A percentile compares a stretch with the other conserved stretches of the same genome.
Conservation (phyloP, 352 stramenopile species). For the Globisporangium polare region DNA sequence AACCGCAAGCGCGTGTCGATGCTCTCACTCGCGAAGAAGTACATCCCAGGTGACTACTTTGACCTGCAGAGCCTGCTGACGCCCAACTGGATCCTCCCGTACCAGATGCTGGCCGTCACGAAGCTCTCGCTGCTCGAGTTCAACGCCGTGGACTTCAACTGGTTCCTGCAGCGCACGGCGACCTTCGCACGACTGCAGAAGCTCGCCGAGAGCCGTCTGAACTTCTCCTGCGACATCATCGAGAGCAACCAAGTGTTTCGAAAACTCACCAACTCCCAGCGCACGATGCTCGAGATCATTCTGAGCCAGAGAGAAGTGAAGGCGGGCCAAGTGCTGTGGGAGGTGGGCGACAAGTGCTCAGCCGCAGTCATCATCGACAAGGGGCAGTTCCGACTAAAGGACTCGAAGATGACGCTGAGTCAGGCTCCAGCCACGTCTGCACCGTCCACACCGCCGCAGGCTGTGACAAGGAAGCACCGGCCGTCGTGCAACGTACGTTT, state of each 20-base stretch:
- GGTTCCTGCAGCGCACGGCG: conserved; percentile 71
- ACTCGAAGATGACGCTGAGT: conserved; percentile 29
- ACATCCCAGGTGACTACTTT: conserved; percentile 88
- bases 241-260: conserved; percentile 78
- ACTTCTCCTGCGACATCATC: conserved; percentile 79
- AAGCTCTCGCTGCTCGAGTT: conserved; percentile 80
- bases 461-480: conserved; percentile 33
- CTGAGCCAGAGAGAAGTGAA: conserved; percentile 50
- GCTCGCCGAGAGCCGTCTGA: conserved; percentile 66
- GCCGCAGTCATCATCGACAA: conserved; percentile 78
- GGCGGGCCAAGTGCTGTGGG: conserved; percentile 75
- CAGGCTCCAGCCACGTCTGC: neutral
- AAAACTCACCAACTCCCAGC: conserved; percentile 75
- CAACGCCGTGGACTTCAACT: conserved; percentile 81
- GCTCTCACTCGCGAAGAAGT: conserved; percentile 66
- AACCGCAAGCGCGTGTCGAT: conserved; percentile 54
- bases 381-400: conserved; percentile 65
- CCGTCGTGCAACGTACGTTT: conserved; percentile 54
- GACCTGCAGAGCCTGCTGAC: conserved; percentile 78
- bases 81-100: conserved; percentile 56
- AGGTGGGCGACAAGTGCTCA: conserved; percentile 53
- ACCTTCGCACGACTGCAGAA: conserved; percentile 71
- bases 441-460: conserved; percentile 16
- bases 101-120: conserved; percentile 58
- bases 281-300: conserved; percentile 85